A percentile compares a stretch with the other conserved stretches of the same genome.
These are phyloP conservation scores for Scheffersomyces amazonensis DNA, from an alignment of 805 yeast species.

Conservation along the genomic window DNA sequence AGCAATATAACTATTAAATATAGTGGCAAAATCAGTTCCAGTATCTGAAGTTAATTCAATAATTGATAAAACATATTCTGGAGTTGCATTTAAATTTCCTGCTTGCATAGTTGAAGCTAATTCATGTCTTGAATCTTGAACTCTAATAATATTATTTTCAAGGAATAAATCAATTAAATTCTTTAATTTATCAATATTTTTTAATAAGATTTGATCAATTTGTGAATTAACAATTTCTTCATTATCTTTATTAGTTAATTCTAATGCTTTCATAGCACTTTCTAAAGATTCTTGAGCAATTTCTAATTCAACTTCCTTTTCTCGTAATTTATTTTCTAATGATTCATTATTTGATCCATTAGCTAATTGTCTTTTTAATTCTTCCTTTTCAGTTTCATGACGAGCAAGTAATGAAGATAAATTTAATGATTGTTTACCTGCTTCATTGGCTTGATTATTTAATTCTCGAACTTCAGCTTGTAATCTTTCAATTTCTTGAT, in stretches of 20 bases:
- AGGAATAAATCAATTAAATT: slow-evolving; percentile 68
- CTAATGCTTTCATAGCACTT: slow-evolving; percentile 60
- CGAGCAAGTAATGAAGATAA: slow-evolving; percentile 56
- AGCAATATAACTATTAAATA: slow-evolving; percentile 70
- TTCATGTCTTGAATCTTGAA: slow-evolving; percentile 70
- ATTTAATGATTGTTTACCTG: slow-evolving; percentile 66
- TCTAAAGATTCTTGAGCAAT: slow-evolving; percentile 79
- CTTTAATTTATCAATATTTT: slow-evolving; percentile 48
- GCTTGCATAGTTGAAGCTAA: slow-evolving; percentile 79
- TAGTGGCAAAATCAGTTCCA: slow-evolving; percentile 77
- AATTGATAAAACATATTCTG: slow-evolving; percentile 63
- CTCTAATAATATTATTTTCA: slow-evolving; percentile 62
- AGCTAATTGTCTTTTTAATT: slow-evolving; percentile 46
- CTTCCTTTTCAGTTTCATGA: slow-evolving; percentile 62
- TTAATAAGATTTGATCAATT: slow-evolving; percentile 50
- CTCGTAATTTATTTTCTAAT: slow-evolving; percentile 49
- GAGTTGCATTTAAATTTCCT: slow-evolving; percentile 74
- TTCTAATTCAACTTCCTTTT: slow-evolving; percentile 76
- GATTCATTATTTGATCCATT: slow-evolving; percentile 28
- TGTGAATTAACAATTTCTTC: slow-evolving; percentile 57
- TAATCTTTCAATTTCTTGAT: slow-evolving; percentile 61
- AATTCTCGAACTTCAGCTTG: slow-evolving; percentile 63
- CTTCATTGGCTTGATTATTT: slow-evolving; percentile 53
- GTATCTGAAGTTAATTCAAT: slow-evolving; percentile 66
- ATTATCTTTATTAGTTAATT: slow-evolving; percentile 46